A percentile compares a stretch with the other conserved stretches of the same genome.
These are phyloP conservation scores for Fonsecaea multimorphosa DNA, from an alignment of 2,329 filamentous ascomycete species.

Conservation along the genomic window DNA sequence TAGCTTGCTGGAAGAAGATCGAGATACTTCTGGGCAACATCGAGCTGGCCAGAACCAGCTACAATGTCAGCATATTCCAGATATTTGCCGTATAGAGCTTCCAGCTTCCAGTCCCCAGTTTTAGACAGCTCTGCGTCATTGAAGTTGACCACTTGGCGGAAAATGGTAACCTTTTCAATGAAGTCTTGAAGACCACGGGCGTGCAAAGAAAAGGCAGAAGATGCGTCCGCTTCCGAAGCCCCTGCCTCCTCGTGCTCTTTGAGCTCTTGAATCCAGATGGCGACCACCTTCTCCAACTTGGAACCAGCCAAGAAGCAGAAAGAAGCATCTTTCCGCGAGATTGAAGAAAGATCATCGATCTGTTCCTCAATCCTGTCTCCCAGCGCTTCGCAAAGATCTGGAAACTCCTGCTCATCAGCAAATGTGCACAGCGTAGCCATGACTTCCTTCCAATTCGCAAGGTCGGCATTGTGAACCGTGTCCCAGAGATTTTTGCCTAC, in stretches of 20 bases:
- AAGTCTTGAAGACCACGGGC: slow-evolving; percentile 87
- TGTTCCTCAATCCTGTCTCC: slow-evolving; percentile 86
- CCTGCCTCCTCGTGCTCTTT: slow-evolving; percentile 80
- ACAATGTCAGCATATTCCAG: slow-evolving; percentile 96
- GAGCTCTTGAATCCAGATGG: slow-evolving; percentile 90
- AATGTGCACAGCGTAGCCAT: slow-evolving; percentile 97
- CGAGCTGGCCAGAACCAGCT: slow-evolving; percentile 84
- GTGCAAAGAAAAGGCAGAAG: slow-evolving; percentile 90
- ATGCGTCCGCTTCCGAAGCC: slow-evolving; percentile 70
- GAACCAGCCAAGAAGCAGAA: slow-evolving; percentile 97
- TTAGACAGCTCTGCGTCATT: slow-evolving; percentile 74
- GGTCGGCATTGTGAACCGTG: slow-evolving; percentile 92
- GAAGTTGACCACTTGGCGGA: slow-evolving; percentile 93
- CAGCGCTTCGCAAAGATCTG: slow-evolving; percentile 91
- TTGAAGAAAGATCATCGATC: slow-evolving; percentile 59
- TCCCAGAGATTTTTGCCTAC: slow-evolving; percentile 98
- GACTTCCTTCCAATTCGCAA: slow-evolving; percentile 93
- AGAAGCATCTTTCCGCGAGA: slow-evolving; percentile 80
- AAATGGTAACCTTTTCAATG: slow-evolving; percentile 97
- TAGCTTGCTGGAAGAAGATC: slow-evolving; percentile 83
- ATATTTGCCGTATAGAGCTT: slow-evolving; percentile 89
- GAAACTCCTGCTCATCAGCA: slow-evolving; percentile 86
- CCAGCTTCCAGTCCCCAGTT: slow-evolving; percentile 84
- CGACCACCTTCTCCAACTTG: slow-evolving; percentile 95
- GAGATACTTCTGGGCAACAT: slow-evolving; percentile 88